Evolutionary conservation across 441 rosid species (phyloP).

Genomic region (Pelargonium myrrhifolium): DNA sequence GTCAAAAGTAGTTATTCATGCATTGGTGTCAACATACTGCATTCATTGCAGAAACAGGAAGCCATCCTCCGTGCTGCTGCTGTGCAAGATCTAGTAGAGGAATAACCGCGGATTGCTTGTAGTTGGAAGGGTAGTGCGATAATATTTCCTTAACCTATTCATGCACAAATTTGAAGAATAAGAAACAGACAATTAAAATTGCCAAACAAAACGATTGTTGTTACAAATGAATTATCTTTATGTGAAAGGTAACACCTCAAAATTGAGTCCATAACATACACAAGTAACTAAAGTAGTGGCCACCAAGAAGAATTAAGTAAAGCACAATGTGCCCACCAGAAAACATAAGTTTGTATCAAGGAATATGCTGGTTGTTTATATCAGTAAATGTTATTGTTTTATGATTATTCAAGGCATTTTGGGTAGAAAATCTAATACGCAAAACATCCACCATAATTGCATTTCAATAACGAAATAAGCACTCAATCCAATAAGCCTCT

Average conservation of each 20-base stretch:
- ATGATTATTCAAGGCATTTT: neutral
- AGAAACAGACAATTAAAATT: conserved; percentile 1
- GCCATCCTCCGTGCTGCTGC: conserved; percentile 99
- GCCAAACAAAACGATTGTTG: no score
- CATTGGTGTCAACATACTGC: conserved; percentile 39
- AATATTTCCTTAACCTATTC: conserved; percentile 81
- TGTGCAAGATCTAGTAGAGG: conserved; percentile 98
- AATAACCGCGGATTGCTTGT: conserved; percentile 97
- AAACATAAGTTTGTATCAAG: neutral
- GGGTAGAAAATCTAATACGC: neutral
- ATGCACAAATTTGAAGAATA: conserved; percentile 9
- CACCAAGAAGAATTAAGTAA: neutral
- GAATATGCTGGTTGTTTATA: neutral
- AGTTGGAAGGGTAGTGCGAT: conserved; percentile 94
- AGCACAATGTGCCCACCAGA: neutral
- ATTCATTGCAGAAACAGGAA: conserved; percentile 97
- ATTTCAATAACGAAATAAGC: neutral
- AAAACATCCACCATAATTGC: neutral
- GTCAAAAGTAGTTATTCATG: neutral
- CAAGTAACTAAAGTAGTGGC: neutral
- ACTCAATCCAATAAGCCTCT: neutral
- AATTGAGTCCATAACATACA: no score
- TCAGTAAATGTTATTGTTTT: neutral
- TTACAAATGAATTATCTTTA: no score
- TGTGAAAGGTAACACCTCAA: no score